Percentiles rank a stretch among this genome's conserved stretches.
phyloP scores from a whole-genome alignment of 2,329 filamentous ascomycete genomes.

The Onygenales sp. region DNA sequence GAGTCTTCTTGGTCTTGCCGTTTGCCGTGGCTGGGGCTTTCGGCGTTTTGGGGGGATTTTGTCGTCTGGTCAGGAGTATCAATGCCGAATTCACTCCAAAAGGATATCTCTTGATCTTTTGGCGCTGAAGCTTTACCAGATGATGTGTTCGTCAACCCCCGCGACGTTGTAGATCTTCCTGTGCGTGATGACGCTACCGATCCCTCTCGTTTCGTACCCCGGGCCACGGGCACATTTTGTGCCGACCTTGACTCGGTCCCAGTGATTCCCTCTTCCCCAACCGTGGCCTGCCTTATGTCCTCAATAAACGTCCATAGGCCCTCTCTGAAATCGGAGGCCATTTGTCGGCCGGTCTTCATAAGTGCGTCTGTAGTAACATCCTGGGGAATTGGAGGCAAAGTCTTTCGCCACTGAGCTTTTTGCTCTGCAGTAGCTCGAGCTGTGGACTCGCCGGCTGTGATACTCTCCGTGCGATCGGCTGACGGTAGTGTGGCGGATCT shows the following conservation, averaged over 20 bases:
- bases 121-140: conserved; percentile 33
- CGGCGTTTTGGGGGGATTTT: conserved; percentile 16
- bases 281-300: conserved; percentile 87
- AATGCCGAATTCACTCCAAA: conserved; percentile 44
- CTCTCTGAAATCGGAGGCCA: conserved; percentile 80
- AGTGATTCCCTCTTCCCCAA: conserved; percentile 79
- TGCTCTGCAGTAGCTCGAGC: conserved; percentile 23
- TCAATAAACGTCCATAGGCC: conserved; percentile 93
- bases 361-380: conserved; percentile 34
- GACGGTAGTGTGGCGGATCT: conserved; percentile 34
- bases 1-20: conserved; percentile 21
- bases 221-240: conserved; percentile 21
- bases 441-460: conserved; percentile 10
- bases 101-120: conserved; percentile 35
- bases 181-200: conserved; percentile 16
- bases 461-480: conserved; percentile 22
- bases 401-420: conserved; percentile 32
- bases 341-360: conserved; percentile 57
- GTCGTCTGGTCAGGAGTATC: conserved; percentile 36
- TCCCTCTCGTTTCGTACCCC: conserved; percentile 23
- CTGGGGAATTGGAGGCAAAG: conserved; percentile 35
- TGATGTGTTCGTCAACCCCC: conserved; percentile 23
- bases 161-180: conserved; percentile 16
- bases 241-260: conserved; percentile 37
- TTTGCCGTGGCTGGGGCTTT: conserved; percentile 15